Conservation (phyloP, 2,329 filamentous ascomycete genomes). For the Akanthomyces muscarius region DNA sequence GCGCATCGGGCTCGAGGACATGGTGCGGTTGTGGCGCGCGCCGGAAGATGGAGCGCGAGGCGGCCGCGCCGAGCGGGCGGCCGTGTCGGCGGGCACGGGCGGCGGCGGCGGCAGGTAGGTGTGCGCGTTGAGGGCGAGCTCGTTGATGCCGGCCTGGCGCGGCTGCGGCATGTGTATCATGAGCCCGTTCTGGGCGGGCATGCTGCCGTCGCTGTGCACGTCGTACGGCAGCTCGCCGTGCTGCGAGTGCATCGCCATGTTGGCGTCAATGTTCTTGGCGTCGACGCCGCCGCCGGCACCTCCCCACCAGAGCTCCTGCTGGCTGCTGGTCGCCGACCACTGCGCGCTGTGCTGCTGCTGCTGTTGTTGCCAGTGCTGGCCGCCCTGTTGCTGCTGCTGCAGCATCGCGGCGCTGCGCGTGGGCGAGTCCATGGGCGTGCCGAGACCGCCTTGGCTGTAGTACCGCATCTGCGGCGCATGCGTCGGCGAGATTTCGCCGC, state of each 20-base stretch:
- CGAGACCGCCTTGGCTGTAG: constrained; percentile 30
- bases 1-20: constrained; percentile 37
- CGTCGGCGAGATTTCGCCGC: constrained; percentile 28
- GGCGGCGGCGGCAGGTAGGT: constrained; percentile 35
- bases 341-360: constrained; percentile 5
- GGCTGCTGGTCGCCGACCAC: constrained; percentile 12
- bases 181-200: constrained; percentile 32
- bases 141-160: constrained; percentile 33
- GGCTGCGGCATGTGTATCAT: constrained; percentile 54
- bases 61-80: constrained; percentile 20
- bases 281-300: constrained; percentile 25
- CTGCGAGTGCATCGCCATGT: constrained; percentile 24
- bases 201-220: constrained; percentile 15
- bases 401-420: constrained; percentile 26
- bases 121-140: constrained; percentile 31
- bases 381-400: constrained; percentile 21
- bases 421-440: constrained; percentile 39
- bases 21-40: constrained; percentile 31
- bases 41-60: constrained; percentile 48
- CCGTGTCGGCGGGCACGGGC: constrained; percentile 19
- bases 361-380: constrained; percentile 20
- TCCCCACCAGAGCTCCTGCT: constrained; percentile 29
- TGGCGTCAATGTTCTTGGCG: constrained; percentile 33
- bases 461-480: constrained; percentile 25
- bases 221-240: constrained; percentile 18